Evolutionary conservation across 2,329 filamentous ascomycete species (phyloP).

Genomic region (Plenodomus biglobosus): DNA sequence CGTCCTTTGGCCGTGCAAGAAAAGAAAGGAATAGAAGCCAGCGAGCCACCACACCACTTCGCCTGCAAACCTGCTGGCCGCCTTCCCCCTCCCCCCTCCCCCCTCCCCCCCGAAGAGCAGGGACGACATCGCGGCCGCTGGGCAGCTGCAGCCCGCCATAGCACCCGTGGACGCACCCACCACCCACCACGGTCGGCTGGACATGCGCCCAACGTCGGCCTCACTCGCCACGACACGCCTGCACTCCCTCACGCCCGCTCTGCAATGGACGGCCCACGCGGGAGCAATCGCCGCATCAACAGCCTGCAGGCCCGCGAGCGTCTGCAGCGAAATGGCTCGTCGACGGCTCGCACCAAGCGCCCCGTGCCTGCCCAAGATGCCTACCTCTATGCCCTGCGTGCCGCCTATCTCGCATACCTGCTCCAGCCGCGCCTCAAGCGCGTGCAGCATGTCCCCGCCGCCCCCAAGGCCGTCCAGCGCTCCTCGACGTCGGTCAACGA

Average conservation of each 20-base stretch:
- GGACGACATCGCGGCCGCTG: constrained; percentile 13
- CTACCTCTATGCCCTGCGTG: constrained; percentile 86
- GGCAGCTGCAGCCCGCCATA: constrained; percentile 13
- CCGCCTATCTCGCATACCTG: constrained; percentile 89
- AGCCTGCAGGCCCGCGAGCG: constrained; percentile 47
- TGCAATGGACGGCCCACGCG: constrained; percentile 36
- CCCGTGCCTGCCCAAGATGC: constrained; percentile 68
- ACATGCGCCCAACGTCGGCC: constrained; percentile 28
- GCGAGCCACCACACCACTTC: too few species aligned
- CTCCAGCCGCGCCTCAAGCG: constrained; percentile 87
- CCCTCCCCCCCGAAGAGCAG: constrained; percentile 16
- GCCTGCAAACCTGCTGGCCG: too few species aligned
- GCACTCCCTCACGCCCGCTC: constrained; percentile 13
- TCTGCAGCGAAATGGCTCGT: constrained; percentile 43
- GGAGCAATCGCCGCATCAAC: constrained; percentile 45
- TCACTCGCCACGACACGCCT: constrained; percentile 10
- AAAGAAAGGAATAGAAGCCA: too few species aligned
- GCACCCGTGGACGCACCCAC: too few species aligned
- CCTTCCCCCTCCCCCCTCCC: too few species aligned
- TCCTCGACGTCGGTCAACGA: constrained; percentile 74
- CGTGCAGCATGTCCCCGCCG: constrained; percentile 75
- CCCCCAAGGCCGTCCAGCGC: constrained; percentile 64
- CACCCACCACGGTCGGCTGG: constrained; percentile 7
- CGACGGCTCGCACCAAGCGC: constrained; percentile 41
- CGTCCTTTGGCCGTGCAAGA: too few species aligned